phyloP scores from a whole-genome alignment of 768 basidiomycete species.

The Boletus rufocinnamomeus region DNA sequence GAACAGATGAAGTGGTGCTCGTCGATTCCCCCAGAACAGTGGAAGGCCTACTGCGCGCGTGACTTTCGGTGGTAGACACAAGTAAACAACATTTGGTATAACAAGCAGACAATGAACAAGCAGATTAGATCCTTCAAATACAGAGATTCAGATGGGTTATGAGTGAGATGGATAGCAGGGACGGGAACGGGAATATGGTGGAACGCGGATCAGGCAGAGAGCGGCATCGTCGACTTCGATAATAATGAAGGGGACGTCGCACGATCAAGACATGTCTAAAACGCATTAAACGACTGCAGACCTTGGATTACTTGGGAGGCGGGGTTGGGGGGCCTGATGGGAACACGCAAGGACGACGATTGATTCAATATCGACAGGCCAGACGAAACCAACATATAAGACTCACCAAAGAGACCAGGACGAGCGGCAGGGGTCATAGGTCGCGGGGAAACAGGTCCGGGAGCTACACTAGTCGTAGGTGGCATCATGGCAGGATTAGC shows the following conservation, averaged over 20 bases:
- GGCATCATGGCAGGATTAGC: constrained; percentile 69
- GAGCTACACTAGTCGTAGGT: constrained; percentile 45
- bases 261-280: background rate
- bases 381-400: background rate
- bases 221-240: background rate
- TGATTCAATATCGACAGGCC: background rate
- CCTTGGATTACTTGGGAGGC: constrained; percentile 41
- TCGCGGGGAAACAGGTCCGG: constrained; percentile 33
- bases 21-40: background rate
- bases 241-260: constrained; percentile 1
- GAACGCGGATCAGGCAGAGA: background rate
- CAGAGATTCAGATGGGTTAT: background rate
- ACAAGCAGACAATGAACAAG: background rate
- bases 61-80: background rate
- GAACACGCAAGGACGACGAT: background rate
- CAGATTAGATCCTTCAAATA: constrained; percentile 4
- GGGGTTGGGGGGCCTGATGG: constrained; percentile 46
- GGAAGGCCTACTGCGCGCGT: too few relatives aligned
- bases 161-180: background rate
- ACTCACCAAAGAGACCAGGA: constrained; percentile 66
- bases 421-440: constrained; percentile 53
- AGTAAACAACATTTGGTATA: constrained; percentile 2
- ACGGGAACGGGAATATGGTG: background rate
- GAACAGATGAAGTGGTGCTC: too few relatives aligned
- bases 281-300: background rate